phyloP scores from a whole-genome alignment of 2,329 filamentous ascomycete species.

The Fusarium palustre region DNA sequence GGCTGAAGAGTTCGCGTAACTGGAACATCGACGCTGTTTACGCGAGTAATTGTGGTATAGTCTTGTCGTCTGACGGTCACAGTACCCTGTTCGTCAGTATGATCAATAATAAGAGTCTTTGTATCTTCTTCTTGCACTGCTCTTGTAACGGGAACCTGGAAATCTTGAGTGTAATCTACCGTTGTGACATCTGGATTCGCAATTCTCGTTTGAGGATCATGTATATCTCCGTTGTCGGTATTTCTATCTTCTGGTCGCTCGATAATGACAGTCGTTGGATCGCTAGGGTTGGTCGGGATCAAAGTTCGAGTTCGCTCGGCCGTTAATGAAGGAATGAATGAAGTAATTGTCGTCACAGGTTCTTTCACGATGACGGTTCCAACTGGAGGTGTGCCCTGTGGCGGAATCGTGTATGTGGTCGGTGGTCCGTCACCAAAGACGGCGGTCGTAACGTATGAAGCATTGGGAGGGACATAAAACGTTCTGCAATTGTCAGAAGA shows the following conservation, averaged over 20 bases:
- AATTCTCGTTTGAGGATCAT: not conserved
- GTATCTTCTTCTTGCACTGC: not conserved
- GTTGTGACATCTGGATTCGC: not conserved
- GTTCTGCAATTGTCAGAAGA: not conserved
- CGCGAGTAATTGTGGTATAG: not conserved
- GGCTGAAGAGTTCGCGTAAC: not conserved
- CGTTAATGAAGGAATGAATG: conserved; percentile 4
- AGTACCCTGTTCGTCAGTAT: not conserved
- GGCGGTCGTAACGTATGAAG: not conserved
- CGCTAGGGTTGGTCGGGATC: not conserved
- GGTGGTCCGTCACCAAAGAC: conserved; percentile 4
- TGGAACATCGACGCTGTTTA: not conserved
- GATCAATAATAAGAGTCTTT: not conserved
- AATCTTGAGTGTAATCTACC: not conserved
- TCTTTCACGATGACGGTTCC: conserved; percentile 5
- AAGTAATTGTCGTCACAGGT: not conserved
- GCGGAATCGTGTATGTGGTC: not conserved
- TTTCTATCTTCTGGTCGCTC: conserved; percentile 1
- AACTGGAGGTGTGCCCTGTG: conserved; percentile 10
- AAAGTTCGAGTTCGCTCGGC: conserved; percentile 4
- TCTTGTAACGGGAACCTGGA: not conserved
- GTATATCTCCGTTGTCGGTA: not conserved
- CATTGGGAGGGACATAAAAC: not conserved
- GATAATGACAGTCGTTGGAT: conserved; percentile 5
- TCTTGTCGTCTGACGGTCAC: not conserved